These are phyloP conservation scores for Diplosphaera chodatii DNA, from an alignment of 139 green algal species.

Conservation along the genomic window DNA sequence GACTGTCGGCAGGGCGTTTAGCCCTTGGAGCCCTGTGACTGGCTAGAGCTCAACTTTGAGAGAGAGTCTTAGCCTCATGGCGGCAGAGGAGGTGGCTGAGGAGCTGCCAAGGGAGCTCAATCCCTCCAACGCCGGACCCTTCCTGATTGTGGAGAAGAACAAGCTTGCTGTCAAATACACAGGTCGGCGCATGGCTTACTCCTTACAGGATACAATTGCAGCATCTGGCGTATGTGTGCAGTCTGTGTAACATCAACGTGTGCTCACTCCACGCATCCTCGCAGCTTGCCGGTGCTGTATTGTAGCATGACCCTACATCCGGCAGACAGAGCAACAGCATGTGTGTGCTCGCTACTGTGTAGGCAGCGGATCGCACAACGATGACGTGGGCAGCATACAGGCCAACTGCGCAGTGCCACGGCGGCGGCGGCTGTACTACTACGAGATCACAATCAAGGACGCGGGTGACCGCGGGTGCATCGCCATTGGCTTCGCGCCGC, in stretches of 20 bases:
- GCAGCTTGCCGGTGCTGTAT: too few species aligned
- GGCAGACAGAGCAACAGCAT: too few species aligned
- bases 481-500: constrained; percentile 69
- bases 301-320: too few species aligned
- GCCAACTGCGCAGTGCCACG: constrained; percentile 59
- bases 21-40: neutral
- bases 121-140: neutral
- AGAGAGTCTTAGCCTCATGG: too few species aligned
- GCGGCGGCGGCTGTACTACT: constrained; percentile 71
- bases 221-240: too few species aligned
- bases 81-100: neutral
- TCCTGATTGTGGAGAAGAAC: constrained; percentile 32
- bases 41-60: too few species aligned
- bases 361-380: constrained; percentile 35
- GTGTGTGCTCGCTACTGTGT: constrained; percentile 1
- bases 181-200: constrained; percentile 13
- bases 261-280: too few species aligned
- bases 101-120: neutral
- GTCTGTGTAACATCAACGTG: too few species aligned
- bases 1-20: too few species aligned
- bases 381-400: constrained; percentile 71
- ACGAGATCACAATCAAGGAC: constrained; percentile 66
- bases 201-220: neutral
- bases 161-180: constrained; percentile 67
- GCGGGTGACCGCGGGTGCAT: constrained; percentile 51